A percentile compares a stretch with the other conserved stretches of the same genome.
phyloP scores from a whole-genome alignment of 2,329 filamentous ascomycete species.

The Nemania diffusa region DNA sequence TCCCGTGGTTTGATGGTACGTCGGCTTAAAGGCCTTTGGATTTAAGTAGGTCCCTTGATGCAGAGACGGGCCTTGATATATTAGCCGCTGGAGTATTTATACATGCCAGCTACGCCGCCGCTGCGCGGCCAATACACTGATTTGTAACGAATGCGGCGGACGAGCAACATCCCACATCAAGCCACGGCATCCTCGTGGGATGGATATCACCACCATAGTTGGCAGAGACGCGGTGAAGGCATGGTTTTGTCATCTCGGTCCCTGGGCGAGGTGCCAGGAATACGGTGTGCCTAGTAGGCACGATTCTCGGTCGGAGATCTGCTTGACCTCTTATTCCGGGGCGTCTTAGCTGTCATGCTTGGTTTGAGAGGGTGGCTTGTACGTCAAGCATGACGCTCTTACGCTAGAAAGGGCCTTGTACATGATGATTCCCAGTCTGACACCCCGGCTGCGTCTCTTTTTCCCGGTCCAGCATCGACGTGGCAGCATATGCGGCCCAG shows the following conservation, averaged over 20 bases:
- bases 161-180: slow-evolving; percentile 17
- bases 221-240: not conserved
- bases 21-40: not conserved
- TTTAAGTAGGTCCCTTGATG: not conserved
- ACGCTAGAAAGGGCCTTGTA: not conserved
- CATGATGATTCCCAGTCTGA: not conserved
- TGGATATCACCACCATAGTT: not conserved
- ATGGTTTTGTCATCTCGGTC: not conserved
- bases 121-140: not conserved
- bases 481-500: not conserved
- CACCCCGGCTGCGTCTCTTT: not conserved
- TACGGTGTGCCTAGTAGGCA: not conserved
- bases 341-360: not conserved
- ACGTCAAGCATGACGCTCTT: not conserved
- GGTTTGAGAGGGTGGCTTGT: not conserved
- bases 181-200: not conserved
- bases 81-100: not conserved
- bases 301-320: not conserved
- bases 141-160: slow-evolving; percentile 24
- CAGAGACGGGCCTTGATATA: not conserved
- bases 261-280: too few relatives aligned
- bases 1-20: not conserved
- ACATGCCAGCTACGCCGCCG: not conserved
- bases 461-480: not conserved
- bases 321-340: slow-evolving; percentile 14